A percentile compares a stretch with the other conserved stretches of the same genome.
These are phyloP conservation scores for Pittosporum tobira DNA, from an alignment of 129 eudicot genomes.

Conservation along the genomic window DNA sequence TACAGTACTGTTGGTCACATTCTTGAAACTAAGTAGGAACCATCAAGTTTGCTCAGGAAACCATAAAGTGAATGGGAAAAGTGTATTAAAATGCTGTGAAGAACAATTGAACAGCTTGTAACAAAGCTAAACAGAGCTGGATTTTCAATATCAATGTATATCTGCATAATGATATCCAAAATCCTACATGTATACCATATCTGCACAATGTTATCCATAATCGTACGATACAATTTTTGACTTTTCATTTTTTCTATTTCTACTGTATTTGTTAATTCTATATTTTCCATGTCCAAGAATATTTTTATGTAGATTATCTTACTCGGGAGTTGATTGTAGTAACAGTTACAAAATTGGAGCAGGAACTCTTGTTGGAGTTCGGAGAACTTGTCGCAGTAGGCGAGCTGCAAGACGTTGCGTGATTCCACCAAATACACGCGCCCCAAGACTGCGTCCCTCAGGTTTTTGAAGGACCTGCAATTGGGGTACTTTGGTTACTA, in stretches of 20 bases:
- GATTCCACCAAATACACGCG: conserved; percentile 81
- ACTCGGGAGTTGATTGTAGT: conserved; percentile 6
- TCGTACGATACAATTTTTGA: neutral
- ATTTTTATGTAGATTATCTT: neutral
- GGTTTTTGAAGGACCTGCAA: conserved; percentile 85
- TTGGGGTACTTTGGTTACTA: conserved; percentile 1
- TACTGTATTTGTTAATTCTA: neutral
- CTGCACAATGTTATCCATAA: neutral
- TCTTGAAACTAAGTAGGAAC: too few species aligned
- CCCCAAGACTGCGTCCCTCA: conserved; percentile 72
- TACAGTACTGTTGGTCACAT: too few species aligned
- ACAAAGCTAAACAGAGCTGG: neutral
- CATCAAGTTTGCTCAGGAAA: too few species aligned
- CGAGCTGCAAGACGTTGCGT: conserved; percentile 94
- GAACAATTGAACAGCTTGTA: too few species aligned
- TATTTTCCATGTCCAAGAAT: neutral
- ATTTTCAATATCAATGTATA: too few species aligned
- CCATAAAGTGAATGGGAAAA: too few species aligned
- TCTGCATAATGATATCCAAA: neutral
- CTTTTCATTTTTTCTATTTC: neutral
- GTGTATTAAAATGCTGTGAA: too few species aligned
- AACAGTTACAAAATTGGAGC: conserved; percentile 21
- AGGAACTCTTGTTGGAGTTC: conserved; percentile 44
- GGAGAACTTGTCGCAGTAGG: conserved; percentile 85
- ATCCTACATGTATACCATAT: too few species aligned